phyloP scores from a whole-genome alignment of 2,329 filamentous ascomycete genomes.

The Pyrenophora tritici-repentis region DNA sequence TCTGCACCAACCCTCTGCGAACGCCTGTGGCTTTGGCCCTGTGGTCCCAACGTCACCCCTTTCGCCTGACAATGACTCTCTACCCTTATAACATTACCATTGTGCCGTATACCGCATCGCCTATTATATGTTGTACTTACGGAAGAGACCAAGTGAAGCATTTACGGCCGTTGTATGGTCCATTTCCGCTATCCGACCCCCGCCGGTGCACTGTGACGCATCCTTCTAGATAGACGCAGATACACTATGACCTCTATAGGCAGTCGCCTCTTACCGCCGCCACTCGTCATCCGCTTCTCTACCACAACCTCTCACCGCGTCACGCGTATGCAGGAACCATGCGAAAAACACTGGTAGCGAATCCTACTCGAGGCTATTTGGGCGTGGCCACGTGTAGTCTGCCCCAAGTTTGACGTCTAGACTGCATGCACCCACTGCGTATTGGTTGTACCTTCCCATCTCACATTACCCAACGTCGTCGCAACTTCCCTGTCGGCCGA shows the following conservation, averaged over 20 bases:
- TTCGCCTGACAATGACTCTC: conserved; percentile 1
- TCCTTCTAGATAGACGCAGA: neutral
- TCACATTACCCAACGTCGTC: conserved; percentile 2
- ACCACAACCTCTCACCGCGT: neutral
- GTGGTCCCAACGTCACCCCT: conserved; percentile 6
- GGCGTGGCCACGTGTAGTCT: neutral
- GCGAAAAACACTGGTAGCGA: neutral
- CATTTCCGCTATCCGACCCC: neutral
- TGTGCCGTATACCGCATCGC: too few relatives aligned
- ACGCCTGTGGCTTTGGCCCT: conserved; percentile 5
- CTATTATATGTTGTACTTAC: too few relatives aligned
- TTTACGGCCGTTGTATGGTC: too few relatives aligned
- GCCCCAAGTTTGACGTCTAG: neutral
- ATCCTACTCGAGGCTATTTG: neutral
- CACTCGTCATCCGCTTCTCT: conserved; percentile 1
- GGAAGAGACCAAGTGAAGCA: too few relatives aligned
- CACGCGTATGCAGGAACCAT: neutral
- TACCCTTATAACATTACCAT: too few relatives aligned
- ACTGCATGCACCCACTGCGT: too few relatives aligned
- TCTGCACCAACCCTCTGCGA: too few relatives aligned
- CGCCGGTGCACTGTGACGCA: conserved; percentile 3
- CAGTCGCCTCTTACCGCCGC: conserved; percentile 2
- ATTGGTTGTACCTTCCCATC: neutral
- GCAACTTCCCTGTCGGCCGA: neutral
- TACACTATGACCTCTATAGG: conserved; percentile 4